Evolutionary conservation across 2,329 filamentous ascomycete genomes (phyloP).

Genomic region (Plectosphaerella plurivora): DNA sequence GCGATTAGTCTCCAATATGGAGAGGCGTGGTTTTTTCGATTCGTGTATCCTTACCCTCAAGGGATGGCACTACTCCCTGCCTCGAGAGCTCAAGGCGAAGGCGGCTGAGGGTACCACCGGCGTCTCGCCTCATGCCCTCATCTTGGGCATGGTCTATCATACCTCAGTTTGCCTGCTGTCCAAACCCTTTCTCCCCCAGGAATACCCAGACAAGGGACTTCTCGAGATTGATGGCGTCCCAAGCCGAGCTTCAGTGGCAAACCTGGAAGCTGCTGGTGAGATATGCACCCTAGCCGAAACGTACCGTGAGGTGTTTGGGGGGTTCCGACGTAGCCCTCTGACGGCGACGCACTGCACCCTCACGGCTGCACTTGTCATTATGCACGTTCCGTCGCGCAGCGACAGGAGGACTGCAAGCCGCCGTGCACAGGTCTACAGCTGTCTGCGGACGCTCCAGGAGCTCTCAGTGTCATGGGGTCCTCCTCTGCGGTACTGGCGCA

Average conservation of each 20-base stretch:
- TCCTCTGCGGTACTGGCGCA: neutral
- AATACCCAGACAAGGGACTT: neutral
- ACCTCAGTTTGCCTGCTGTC: slow-evolving; percentile 25
- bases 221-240: neutral
- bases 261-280: slow-evolving; percentile 14
- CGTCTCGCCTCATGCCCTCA: slow-evolving; percentile 21
- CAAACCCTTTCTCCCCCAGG: slow-evolving; percentile 17
- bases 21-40: slow-evolving; percentile 22
- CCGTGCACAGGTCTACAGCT: neutral
- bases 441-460: neutral
- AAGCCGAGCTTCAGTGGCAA: neutral
- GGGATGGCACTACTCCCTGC: slow-evolving; percentile 28
- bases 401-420: neutral
- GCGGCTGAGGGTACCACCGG: slow-evolving; percentile 12
- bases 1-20: slow-evolving; percentile 11
- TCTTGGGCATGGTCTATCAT: slow-evolving; percentile 28
- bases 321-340: slow-evolving; percentile 26
- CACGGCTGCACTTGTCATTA: slow-evolving; percentile 22
- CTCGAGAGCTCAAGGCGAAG: slow-evolving; percentile 15
- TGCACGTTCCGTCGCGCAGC: neutral
- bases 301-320: slow-evolving; percentile 25
- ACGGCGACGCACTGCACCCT: slow-evolving; percentile 28
- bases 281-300: slow-evolving; percentile 21
- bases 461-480: neutral
- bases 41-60: slow-evolving; percentile 25